phyloP scores from a whole-genome alignment of 495 filamentous ascomycete genomes.

The Copromyces sp. region DNA sequence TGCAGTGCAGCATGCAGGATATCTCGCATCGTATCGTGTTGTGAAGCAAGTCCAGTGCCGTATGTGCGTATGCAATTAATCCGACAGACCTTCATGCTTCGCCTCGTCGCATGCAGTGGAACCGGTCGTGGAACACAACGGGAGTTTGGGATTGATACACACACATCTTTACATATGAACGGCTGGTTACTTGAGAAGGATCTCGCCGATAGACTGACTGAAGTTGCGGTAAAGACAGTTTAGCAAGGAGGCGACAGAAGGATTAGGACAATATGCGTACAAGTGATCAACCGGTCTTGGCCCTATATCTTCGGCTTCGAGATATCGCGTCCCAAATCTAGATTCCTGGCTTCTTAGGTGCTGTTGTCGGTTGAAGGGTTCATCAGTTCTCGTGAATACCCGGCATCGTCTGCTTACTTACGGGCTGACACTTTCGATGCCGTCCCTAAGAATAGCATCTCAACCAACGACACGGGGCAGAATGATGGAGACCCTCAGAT shows the following conservation, averaged over 20 bases:
- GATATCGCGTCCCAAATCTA: neutral
- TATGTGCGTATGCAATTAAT: neutral
- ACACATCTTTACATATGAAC: no score
- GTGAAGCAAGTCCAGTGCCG: neutral
- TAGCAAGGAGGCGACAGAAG: no score
- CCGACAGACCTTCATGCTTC: neutral
- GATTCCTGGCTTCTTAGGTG: neutral
- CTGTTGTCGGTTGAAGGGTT: neutral
- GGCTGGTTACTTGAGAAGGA: no score
- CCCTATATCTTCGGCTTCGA: neutral
- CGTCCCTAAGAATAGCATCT: neutral
- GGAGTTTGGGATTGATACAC: neutral
- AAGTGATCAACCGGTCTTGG: neutral
- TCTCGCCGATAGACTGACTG: no score
- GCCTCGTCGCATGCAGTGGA: neutral
- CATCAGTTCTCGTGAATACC: neutral
- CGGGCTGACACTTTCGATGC: neutral
- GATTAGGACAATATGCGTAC: no score
- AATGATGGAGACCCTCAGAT: neutral
- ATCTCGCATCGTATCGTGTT: neutral
- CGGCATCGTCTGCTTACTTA: neutral
- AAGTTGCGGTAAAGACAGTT: no score
- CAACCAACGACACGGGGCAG: neutral
- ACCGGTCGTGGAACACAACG: neutral
- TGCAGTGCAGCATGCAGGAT: neutral